Conservation (phyloP, 768 basidiomycete species). For the Boletus tylopilopsis region DNA sequence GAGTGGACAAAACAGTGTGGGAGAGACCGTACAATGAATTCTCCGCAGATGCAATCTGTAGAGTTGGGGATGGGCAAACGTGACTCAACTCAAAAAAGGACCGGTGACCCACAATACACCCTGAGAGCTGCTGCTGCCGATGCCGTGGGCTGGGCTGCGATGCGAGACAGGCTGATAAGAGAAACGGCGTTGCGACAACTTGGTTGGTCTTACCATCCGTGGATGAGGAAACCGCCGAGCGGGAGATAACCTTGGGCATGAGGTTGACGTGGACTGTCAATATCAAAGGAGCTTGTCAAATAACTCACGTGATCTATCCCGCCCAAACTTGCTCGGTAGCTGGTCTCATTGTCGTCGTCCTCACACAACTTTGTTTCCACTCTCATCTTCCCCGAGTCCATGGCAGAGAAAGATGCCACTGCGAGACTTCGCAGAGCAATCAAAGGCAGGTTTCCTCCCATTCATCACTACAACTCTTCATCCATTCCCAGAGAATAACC, state of each 20-base stretch:
- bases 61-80: slow-evolving; percentile 11
- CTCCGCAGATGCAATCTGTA: slow-evolving; percentile 83
- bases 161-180: slow-evolving; percentile 1
- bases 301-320: slow-evolving; percentile 27
- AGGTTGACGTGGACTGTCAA: slow-evolving; percentile 29
- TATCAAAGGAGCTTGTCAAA: not conserved
- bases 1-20: slow-evolving; percentile 1
- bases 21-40: slow-evolving; percentile 58
- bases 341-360: slow-evolving; percentile 18
- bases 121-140: slow-evolving; percentile 74
- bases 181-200: not conserved
- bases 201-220: slow-evolving; percentile 58
- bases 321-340: slow-evolving; percentile 10
- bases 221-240: slow-evolving; percentile 85
- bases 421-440: slow-evolving; percentile 75
- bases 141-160: slow-evolving; percentile 69
- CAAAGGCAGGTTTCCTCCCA: slow-evolving; percentile 47
- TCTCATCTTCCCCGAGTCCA: slow-evolving; percentile 34
- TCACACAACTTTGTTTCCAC: slow-evolving; percentile 20
- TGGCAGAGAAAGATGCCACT: slow-evolving; percentile 83
- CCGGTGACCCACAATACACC: slow-evolving; percentile 66
- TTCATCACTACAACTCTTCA: slow-evolving; percentile 7
- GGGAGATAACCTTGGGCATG: slow-evolving; percentile 93
- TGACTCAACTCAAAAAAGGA: slow-evolving; percentile 3
- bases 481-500: slow-evolving; percentile 76